phyloP scores from a whole-genome alignment of 331 rosid species.

The Acacia pycnantha region DNA sequence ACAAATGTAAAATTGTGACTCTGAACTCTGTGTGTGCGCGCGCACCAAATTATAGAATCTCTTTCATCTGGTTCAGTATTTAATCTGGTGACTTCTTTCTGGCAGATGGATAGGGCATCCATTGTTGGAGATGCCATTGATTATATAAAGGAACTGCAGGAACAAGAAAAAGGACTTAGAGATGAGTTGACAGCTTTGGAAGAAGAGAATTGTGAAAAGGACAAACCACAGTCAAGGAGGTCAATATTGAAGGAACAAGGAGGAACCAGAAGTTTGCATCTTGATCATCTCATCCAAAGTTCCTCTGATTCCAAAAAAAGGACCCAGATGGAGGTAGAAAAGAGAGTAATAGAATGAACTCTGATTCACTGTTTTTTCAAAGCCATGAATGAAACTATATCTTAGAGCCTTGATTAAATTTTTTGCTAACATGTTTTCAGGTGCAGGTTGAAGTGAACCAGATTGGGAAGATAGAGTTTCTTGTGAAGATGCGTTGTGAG shows the following conservation, averaged over 20 bases:
- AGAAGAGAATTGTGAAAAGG: slow-evolving; percentile 39
- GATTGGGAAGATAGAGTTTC: slow-evolving; percentile 43
- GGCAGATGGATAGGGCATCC: slow-evolving; percentile 78
- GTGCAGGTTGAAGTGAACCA: slow-evolving; percentile 65
- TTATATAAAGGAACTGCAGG: slow-evolving; percentile 64
- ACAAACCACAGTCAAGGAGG: slow-evolving; percentile 23
- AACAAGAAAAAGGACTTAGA: slow-evolving; percentile 42
- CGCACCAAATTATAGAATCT: background rate
- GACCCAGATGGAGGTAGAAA: slow-evolving; percentile 41
- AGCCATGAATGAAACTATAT: slow-evolving; percentile 2
- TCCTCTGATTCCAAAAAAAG: slow-evolving; percentile 28
- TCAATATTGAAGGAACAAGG: slow-evolving; percentile 24
- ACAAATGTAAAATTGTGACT: slow-evolving; percentile 9
- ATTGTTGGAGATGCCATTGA: slow-evolving; percentile 68
- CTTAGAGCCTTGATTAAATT: background rate
- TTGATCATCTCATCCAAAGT: slow-evolving; percentile 28
- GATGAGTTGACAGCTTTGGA: slow-evolving; percentile 57
- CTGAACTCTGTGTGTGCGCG: background rate
- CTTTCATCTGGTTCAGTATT: slow-evolving; percentile 2
- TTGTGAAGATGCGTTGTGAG: slow-evolving; percentile 50
- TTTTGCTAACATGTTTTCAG: slow-evolving; percentile 31
- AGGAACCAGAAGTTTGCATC: slow-evolving; percentile 23
- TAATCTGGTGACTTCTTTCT: slow-evolving; percentile 22
- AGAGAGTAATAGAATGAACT: slow-evolving; percentile 3
- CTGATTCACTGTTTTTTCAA: background rate